phyloP scores from a whole-genome alignment of 805 yeast species.

The Ogataea saltuana region DNA sequence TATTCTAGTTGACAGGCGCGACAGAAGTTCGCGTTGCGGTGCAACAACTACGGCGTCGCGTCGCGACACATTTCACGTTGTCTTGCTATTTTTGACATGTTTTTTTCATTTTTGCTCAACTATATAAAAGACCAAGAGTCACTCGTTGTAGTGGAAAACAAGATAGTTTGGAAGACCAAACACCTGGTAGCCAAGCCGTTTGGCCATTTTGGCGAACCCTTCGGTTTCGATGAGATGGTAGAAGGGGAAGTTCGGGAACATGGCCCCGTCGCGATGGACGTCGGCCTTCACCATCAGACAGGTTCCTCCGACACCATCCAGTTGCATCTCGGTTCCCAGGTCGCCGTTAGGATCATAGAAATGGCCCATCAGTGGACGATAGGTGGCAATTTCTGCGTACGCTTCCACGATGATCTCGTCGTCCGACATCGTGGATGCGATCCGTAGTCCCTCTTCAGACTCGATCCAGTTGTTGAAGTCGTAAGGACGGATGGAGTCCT shows the following conservation, averaged over 20 bases:
- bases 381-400: constrained; percentile 89
- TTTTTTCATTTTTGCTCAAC: not conserved
- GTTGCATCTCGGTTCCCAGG: constrained; percentile 64
- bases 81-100: not conserved
- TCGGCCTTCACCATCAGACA: constrained; percentile 95
- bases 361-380: constrained; percentile 92
- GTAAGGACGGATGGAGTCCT: constrained; percentile 73
- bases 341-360: constrained; percentile 70
- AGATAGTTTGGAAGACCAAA: constrained; percentile 92
- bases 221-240: constrained; percentile 96
- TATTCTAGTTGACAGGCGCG: constrained; percentile 4
- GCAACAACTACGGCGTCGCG: no score
- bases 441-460: constrained; percentile 70
- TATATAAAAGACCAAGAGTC: no score
- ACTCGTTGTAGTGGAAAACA: constrained; percentile 89
- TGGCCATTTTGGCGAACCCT: constrained; percentile 98
- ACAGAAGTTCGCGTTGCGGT: not conserved
- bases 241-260: constrained; percentile 98
- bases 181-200: constrained; percentile 86
- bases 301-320: constrained; percentile 99
- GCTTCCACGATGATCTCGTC: constrained; percentile 97
- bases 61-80: no score
- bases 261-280: constrained; percentile 98
- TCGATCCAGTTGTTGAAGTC: constrained; percentile 97
- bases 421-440: constrained; percentile 72